Percentiles rank a stretch among this genome's conserved stretches.
phyloP scores from a whole-genome alignment of 2,329 filamentous ascomycete genomes.

The Ciborinia camelliae region DNA sequence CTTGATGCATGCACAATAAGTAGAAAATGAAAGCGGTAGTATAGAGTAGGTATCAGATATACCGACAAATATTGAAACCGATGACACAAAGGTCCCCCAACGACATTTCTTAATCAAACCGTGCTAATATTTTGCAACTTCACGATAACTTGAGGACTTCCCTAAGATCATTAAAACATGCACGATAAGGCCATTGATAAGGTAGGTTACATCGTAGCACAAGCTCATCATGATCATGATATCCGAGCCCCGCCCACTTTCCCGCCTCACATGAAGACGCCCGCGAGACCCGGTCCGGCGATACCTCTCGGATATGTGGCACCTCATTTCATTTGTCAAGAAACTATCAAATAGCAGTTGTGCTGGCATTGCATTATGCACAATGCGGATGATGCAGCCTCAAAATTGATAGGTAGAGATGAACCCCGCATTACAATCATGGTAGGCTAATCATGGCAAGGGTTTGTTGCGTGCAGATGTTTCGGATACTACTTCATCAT shows the following conservation, averaged over 20 bases:
- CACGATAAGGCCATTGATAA: not conserved
- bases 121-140: not conserved
- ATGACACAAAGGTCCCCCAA: not conserved
- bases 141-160: not conserved
- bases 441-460: not conserved
- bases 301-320: not conserved
- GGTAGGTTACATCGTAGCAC: not conserved
- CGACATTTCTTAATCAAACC: not conserved
- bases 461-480: not conserved
- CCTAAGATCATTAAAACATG: not conserved
- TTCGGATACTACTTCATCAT: not conserved
- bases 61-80: not conserved
- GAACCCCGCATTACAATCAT: not conserved
- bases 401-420: not conserved
- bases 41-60: not conserved
- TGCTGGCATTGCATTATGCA: slow-evolving; percentile 14
- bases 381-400: not conserved
- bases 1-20: not conserved
- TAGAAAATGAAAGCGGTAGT: not conserved
- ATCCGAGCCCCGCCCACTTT: not conserved
- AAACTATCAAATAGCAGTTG: not conserved
- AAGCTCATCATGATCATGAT: not conserved
- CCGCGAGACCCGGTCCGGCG: not conserved
- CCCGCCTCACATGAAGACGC: not conserved
- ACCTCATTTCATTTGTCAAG: not conserved